Evolutionary conservation across 108 stramenopile species (phyloP).

Genomic region (Cyclotella distinguenda): DNA sequence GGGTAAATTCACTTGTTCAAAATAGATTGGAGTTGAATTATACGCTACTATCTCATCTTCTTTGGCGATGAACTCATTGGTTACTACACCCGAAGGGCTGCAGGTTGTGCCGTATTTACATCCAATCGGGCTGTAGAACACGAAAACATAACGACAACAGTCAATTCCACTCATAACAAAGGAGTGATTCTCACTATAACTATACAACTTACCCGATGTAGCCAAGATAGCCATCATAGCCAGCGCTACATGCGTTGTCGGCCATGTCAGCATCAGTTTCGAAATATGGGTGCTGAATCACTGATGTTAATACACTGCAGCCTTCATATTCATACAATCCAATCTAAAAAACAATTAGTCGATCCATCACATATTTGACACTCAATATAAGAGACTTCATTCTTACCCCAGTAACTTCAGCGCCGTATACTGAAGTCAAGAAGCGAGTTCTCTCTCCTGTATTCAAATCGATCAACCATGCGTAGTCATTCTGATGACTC

Average conservation of each 20-base stretch:
- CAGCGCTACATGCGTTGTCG: neutral
- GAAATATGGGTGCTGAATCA: slow-evolving; percentile 8
- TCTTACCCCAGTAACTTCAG: slow-evolving; percentile 17
- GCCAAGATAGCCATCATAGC: slow-evolving; percentile 1
- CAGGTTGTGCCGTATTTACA: no score
- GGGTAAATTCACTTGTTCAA: slow-evolving; percentile 1
- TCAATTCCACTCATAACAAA: neutral
- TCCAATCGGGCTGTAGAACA: neutral
- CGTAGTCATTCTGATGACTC: slow-evolving; percentile 26
- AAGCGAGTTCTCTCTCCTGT: slow-evolving; percentile 11
- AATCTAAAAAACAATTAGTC: neutral
- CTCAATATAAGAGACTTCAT: neutral
- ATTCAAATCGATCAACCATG: slow-evolving; percentile 14
- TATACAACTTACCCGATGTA: slow-evolving; percentile 3
- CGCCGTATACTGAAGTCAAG: slow-evolving; percentile 17
- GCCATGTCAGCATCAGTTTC: slow-evolving; percentile 6
- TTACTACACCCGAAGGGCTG: no score
- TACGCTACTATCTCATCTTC: no score
- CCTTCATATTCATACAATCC: slow-evolving; percentile 12
- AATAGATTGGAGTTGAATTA: neutral
- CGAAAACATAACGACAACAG: neutral
- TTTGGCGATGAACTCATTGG: no score
- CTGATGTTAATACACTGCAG: slow-evolving; percentile 8
- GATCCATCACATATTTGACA: neutral
- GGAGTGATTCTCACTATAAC: neutral